phyloP scores from a whole-genome alignment of 805 yeast species.

The Metschnikowia matae region DNA sequence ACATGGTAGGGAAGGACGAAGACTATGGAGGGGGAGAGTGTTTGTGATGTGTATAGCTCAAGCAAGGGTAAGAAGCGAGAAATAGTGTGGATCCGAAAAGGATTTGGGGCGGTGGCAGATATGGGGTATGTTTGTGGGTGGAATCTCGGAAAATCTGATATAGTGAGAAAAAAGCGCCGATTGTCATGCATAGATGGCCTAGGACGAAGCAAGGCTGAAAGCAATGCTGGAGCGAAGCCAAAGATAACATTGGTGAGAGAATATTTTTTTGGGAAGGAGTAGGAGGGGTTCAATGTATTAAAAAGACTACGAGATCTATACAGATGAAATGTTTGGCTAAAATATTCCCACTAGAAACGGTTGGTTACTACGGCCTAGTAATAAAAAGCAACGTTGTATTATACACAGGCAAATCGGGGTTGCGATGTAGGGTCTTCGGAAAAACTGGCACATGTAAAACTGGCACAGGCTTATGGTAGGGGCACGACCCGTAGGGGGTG shows the following conservation, averaged over 20 bases:
- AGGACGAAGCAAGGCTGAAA: neutral
- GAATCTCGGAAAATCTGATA: constrained; percentile 3
- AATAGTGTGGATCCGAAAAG: neutral
- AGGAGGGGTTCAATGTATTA: too few species aligned
- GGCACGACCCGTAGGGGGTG: neutral
- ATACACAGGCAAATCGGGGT: neutral
- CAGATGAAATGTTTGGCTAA: too few species aligned
- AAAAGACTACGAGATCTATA: too few species aligned
- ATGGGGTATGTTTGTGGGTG: neutral
- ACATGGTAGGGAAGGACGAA: constrained; percentile 8
- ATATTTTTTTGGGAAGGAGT: too few species aligned
- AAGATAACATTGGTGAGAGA: neutral
- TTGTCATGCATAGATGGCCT: neutral
- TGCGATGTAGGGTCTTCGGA: neutral
- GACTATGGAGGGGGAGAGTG: too few species aligned
- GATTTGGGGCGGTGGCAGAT: neutral
- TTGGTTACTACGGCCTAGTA: neutral
- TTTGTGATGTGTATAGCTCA: too few species aligned
- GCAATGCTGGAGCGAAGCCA: neutral
- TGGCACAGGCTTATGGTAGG: neutral
- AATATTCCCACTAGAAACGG: neutral
- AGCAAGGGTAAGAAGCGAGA: neutral
- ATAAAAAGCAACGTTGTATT: neutral
- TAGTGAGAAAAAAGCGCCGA: neutral
- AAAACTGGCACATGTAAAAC: neutral